Evolutionary conservation across 345 rosid species (phyloP), one percentile per base, ranked within the genome.

Genomic region (Cochlearia excelsa): DNA sequence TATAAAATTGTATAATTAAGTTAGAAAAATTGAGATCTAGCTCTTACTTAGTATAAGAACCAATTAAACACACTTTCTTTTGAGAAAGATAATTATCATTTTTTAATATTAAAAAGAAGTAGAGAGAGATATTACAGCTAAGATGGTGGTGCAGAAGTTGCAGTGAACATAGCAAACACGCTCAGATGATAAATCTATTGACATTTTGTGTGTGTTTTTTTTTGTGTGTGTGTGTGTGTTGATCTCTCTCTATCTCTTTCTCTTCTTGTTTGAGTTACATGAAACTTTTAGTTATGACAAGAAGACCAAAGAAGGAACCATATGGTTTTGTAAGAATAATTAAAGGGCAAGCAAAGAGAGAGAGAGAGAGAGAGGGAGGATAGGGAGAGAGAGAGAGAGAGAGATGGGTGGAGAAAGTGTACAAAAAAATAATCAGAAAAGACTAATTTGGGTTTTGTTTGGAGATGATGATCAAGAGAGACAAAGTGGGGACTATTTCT

Each of bases 111-210:
- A n/a, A 2, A 35, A 10, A 39, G 33, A 62, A 50, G 7, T 4
- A 63, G 8, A 44, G 53, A 39, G 72, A 74, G 51, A 51, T 1
- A 53, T 63, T 90, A 93, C 99, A 91, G 88, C 99, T 75, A 93
- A 74, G 65, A 87, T 78, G 72, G 96, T 89, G 88, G 84, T 85
- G 96, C 99, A 93, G 87, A 87, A 80, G 90, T 72, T 87, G 97
- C 99, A 93, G 83, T 87, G 90, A 55, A 89, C 95, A 80, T 85
- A 93, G 69, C 97, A 87, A 61, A 93, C 92, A 46, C 81, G 81
- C 53, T 90, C 97, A 51, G 95, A 69, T 30, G 83, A 78, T 84
- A 77, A 70, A 31, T 93, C 88, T 50, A 76, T 30, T 49, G 99
- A 84, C 95, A 88, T 84, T 69, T 58, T 73, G 31, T 44, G 3